Percentiles rank a stretch among this genome's conserved stretches.
These are phyloP conservation scores for Pestalotiopsis sp. DNA, from an alignment of 2,329 filamentous ascomycete genomes.

Conservation along the genomic window DNA sequence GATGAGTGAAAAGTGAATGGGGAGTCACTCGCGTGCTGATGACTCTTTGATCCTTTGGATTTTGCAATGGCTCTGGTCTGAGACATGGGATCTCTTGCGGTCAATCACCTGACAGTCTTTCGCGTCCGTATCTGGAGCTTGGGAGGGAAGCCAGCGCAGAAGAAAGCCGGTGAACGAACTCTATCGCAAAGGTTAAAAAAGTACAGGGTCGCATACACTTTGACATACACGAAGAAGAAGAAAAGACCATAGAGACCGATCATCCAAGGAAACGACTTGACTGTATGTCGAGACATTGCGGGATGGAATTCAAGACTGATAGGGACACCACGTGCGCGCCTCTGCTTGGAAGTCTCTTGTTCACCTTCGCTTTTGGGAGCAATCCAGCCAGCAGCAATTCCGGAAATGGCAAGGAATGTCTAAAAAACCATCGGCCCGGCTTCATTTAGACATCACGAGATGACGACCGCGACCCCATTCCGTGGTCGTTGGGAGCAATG, in stretches of 20 bases:
- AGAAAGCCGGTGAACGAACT: not conserved
- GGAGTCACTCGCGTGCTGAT: not conserved
- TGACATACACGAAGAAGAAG: too few species aligned
- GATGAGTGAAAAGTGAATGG: not conserved
- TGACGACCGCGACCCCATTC: not conserved
- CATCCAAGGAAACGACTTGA: not conserved
- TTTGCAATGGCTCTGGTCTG: not conserved
- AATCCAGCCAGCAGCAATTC: not conserved
- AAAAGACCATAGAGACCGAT: too few species aligned
- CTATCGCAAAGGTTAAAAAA: not conserved
- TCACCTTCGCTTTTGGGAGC: not conserved
- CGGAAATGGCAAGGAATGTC: not conserved
- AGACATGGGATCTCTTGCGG: not conserved
- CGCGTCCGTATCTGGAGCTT: not conserved
- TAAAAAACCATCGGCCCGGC: slow-evolving; percentile 2
- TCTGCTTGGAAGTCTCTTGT: too few species aligned
- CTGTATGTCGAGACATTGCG: not conserved
- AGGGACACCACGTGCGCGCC: not conserved
- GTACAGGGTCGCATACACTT: not conserved
- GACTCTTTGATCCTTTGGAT: not conserved
- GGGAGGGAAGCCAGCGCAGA: not conserved
- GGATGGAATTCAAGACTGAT: not conserved
- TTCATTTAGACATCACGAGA: not conserved
- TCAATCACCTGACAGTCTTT: not conserved
- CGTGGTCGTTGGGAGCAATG: not conserved